A percentile compares a stretch with the other conserved stretches of the same genome.
These are phyloP conservation scores for Nothophytophthora sp. DNA, from an alignment of 352 stramenopile species.

Conservation along the genomic window DNA sequence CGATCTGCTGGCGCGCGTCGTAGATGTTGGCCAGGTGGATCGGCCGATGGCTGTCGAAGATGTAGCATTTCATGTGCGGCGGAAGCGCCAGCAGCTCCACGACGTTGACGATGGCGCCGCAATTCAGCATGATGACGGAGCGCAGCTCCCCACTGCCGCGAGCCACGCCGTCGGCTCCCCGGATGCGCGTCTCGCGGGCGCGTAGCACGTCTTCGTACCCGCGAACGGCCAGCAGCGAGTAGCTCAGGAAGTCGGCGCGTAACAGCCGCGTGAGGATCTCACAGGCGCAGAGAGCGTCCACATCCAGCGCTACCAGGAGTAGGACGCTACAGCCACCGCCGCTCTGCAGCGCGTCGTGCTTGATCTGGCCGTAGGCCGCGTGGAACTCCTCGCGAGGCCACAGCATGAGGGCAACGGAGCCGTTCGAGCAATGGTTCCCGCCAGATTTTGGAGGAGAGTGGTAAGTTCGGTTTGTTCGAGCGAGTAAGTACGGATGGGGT, in stretches of 20 bases:
- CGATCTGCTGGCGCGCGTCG: conserved; percentile 71
- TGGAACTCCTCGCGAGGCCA: conserved; percentile 89
- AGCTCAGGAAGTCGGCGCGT: conserved; percentile 77
- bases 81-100: conserved; percentile 78
- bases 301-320: conserved; percentile 93
- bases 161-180: conserved; percentile 39
- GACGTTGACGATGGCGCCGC: conserved; percentile 93
- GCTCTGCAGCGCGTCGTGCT: conserved; percentile 70
- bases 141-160: conserved; percentile 64
- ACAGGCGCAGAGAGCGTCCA: conserved; percentile 94
- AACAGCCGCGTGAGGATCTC: conserved; percentile 91
- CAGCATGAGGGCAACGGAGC: conserved; percentile 53
- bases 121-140: conserved; percentile 94
- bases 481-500: too few relatives aligned
- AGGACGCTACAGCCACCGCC: conserved; percentile 82
- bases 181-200: conserved; percentile 69
- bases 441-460: too few relatives aligned
- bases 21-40: conserved; percentile 98
- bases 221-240: conserved; percentile 70
- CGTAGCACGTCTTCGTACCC: conserved; percentile 87
- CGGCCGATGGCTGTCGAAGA: conserved; percentile 95
- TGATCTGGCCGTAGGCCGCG: conserved; percentile 82
- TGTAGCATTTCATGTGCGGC: conserved; percentile 85
- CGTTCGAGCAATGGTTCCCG: too few relatives aligned
- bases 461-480: too few relatives aligned